Evolutionary conservation across 1,284 basidiomycete genomes (phyloP), one percentile per base, ranked within the genome.

Genomic region (Irpex sp.): DNA sequence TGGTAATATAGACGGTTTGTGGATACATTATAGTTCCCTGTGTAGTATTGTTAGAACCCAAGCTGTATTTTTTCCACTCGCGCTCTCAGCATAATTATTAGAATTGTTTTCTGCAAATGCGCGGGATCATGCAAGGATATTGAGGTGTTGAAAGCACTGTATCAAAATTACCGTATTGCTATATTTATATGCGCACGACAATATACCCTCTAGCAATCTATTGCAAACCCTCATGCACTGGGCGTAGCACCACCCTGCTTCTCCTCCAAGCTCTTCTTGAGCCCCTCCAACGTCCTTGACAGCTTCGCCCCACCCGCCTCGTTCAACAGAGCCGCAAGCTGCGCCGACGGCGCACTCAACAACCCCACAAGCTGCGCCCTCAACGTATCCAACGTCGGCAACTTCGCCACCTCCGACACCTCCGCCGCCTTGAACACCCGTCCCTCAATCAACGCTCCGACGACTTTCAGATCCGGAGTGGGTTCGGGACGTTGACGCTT

Each of bases 391-490:
- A 93, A 72, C 48, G 85, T 82, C 33, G 90, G 90, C 61, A 93
- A 71, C 66, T 82, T 82, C 36, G 88, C 81, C 2, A 91, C 82
- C 35, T 83, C 80, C 71, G 78, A 75, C 63, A 92, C 76, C 10
- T 78, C 80, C 7, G 78, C 73, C 18, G 83, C 77, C 58, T 83
- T 76, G 72, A 91, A 84, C 60, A 91, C 80, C 66, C 80, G 77
- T 33, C 88, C 87, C 68, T 92, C 91, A 61, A 92, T 82, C 61
- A 92, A 74, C 48, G 88, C 90, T 18, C 90, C 91, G 61, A 90
- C 78, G 18, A 93, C 73, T 67, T 76, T 81, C 61, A 93, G 71
- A 69, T 88, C 85, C 4, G 90, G 90, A 16, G 78, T 73, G 61
- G 83, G 72, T 33, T 77, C 73, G 57, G 82, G 80, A 58, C 78